Percentiles rank a stretch among this genome's conserved stretches.
phyloP scores from a whole-genome alignment of 2,329 filamentous ascomycete genomes.

The Fusarium sp. region DNA sequence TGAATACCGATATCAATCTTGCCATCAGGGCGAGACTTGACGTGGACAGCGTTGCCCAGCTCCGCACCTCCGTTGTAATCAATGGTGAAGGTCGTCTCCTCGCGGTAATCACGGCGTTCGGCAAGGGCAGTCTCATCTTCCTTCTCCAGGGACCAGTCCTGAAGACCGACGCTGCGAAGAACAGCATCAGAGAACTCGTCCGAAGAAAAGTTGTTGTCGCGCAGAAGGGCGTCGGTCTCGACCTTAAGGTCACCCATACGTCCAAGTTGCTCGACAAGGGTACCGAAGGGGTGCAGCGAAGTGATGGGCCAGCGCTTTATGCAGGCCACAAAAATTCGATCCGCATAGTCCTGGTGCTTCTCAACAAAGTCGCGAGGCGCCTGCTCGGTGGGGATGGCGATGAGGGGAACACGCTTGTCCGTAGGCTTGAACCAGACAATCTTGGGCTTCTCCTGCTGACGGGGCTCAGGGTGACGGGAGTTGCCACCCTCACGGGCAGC shows the following conservation, averaged over 20 bases:
- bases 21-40: constrained; percentile 85
- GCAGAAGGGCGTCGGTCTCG: constrained; percentile 94
- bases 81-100: constrained; percentile 90
- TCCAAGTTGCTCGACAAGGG: constrained; percentile 94
- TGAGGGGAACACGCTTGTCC: constrained; percentile 97
- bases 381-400: constrained; percentile 98
- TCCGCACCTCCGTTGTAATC: constrained; percentile 90
- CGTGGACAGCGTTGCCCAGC: constrained; percentile 91
- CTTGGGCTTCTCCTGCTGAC: constrained; percentile 94
- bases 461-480: constrained; percentile 79
- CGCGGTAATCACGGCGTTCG: constrained; percentile 88
- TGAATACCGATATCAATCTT: constrained; percentile 95
- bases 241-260: constrained; percentile 98
- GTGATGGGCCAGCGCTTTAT: constrained; percentile 99
- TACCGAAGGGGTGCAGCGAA: constrained; percentile 98
- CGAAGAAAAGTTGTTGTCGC: constrained; percentile 98
- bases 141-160: constrained; percentile 88
- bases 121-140: constrained; percentile 82
- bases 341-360: constrained; percentile 97
- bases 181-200: constrained; percentile 99
- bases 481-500: constrained; percentile 86
- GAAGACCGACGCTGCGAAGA: constrained; percentile 88
- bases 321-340: constrained; percentile 97
- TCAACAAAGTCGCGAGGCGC: constrained; percentile 98
- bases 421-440: constrained; percentile 99